Conservation (phyloP, 257 asterid species). For the Nicotiana obtusifolia region DNA sequence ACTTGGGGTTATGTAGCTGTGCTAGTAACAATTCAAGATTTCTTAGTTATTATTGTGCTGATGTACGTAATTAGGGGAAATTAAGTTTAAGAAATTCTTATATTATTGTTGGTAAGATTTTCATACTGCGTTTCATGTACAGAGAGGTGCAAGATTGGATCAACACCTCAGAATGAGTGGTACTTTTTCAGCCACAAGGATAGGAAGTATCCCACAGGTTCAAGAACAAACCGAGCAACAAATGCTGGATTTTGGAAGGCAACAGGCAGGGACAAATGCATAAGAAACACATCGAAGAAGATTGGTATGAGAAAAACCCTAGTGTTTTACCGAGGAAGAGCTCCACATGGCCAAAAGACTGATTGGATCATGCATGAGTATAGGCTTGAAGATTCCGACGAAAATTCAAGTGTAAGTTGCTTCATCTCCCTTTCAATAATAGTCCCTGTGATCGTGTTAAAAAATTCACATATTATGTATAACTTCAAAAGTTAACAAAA, state of each 20-base stretch:
- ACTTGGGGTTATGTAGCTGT: no score
- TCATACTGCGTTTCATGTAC: not conserved
- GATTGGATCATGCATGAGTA: slow-evolving; percentile 97
- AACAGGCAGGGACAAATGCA: slow-evolving; percentile 84
- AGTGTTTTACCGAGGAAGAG: slow-evolving; percentile 84
- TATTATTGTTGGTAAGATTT: no score
- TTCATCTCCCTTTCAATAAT: not conserved
- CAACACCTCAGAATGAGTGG: slow-evolving; percentile 90
- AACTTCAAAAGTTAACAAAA: no score
- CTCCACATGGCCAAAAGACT: slow-evolving; percentile 90
- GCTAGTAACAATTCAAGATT: no score
- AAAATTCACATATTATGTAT: no score
- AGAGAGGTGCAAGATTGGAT: slow-evolving; percentile 84
- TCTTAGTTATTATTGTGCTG: no score
- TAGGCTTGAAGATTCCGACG: slow-evolving; percentile 56
- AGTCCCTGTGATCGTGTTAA: no score
- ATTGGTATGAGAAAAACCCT: slow-evolving; percentile 93
- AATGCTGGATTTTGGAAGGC: slow-evolving; percentile 96
- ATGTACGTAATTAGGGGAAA: no score
- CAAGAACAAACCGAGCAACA: slow-evolving; percentile 80
- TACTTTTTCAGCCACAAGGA: slow-evolving; percentile 96
- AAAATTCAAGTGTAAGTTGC: slow-evolving; percentile 29
- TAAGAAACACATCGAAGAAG: slow-evolving; percentile 58
- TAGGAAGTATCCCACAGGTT: slow-evolving; percentile 86
- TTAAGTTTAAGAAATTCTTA: no score